phyloP scores from a whole-genome alignment of 225 moss, liverwort and hornwort species.

The Bryoerythrophyllum caledonicum region DNA sequence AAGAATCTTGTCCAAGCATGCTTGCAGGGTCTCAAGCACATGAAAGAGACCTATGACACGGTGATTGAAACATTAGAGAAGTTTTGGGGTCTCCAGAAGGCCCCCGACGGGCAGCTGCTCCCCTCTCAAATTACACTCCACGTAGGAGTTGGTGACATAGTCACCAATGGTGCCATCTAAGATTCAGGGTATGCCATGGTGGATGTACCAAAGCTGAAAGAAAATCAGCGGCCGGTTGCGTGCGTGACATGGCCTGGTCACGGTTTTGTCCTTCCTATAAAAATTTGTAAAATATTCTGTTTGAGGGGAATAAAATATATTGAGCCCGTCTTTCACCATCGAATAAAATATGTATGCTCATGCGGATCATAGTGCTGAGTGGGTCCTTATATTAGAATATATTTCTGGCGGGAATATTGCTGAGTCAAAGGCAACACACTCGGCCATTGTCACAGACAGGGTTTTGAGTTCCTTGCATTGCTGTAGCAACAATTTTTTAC shows the following conservation, averaged over 20 bases:
- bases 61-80: no score
- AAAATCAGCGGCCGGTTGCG: not conserved
- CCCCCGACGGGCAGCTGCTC: no score
- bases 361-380: not conserved
- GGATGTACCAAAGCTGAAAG: not conserved
- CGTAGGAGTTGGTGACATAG: no score
- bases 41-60: not conserved
- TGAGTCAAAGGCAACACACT: not conserved
- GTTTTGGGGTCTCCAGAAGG: no score
- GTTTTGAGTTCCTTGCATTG: not conserved
- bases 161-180: not conserved
- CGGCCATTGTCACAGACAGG: not conserved
- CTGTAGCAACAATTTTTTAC: not conserved
- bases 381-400: not conserved
- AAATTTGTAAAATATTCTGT: no score
- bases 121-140: no score
- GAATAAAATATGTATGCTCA: not conserved
- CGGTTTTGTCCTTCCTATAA: no score
- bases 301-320: not conserved
- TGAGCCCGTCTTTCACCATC: not conserved
- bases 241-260: not conserved
- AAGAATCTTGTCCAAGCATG: not conserved
- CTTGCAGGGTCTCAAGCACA: fast-evolving
- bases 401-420: not conserved
- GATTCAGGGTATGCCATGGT: not conserved